Conservation (phyloP, 1,284 basidiomycete genomes). For the Ustilago xerochloae region DNA sequence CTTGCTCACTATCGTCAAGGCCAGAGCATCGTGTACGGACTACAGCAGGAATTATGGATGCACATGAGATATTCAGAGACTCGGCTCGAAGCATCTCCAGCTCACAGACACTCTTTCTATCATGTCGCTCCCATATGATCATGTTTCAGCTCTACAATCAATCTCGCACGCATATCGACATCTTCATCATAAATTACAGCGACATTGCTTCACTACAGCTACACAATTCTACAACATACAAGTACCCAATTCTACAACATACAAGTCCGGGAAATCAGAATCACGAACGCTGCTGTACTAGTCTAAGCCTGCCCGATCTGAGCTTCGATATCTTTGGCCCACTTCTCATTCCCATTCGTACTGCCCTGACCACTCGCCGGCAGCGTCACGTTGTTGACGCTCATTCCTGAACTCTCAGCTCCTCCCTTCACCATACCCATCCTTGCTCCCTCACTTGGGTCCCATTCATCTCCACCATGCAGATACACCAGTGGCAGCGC, state of each 20-base stretch:
- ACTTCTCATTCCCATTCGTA: background rate
- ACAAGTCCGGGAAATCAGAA: too few relatives aligned
- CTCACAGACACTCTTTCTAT: background rate
- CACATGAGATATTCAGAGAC: too few relatives aligned
- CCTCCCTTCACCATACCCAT: background rate
- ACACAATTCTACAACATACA: too few relatives aligned
- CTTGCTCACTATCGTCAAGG: background rate
- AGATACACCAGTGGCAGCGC: conserved; percentile 69
- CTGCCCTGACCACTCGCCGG: conserved; percentile 7
- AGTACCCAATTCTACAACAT: too few relatives aligned
- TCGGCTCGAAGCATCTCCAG: background rate
- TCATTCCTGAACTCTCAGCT: conserved; percentile 11
- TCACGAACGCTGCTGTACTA: too few relatives aligned
- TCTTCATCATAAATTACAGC: background rate
- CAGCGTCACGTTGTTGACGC: conserved; percentile 29
- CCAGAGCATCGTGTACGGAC: too few relatives aligned
- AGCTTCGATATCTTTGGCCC: conserved; percentile 34
- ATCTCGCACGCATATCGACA: background rate
- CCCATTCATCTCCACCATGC: conserved; percentile 53
- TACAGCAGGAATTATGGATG: too few relatives aligned
- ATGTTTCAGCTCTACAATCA: too few relatives aligned
- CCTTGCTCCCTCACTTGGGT: conserved; percentile 31
- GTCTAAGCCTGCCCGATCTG: conserved; percentile 22
- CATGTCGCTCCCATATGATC: too few relatives aligned
- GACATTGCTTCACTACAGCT: background rate